phyloP scores from a whole-genome alignment of 306 rosid species.

The Pterocarpus santalinus region DNA sequence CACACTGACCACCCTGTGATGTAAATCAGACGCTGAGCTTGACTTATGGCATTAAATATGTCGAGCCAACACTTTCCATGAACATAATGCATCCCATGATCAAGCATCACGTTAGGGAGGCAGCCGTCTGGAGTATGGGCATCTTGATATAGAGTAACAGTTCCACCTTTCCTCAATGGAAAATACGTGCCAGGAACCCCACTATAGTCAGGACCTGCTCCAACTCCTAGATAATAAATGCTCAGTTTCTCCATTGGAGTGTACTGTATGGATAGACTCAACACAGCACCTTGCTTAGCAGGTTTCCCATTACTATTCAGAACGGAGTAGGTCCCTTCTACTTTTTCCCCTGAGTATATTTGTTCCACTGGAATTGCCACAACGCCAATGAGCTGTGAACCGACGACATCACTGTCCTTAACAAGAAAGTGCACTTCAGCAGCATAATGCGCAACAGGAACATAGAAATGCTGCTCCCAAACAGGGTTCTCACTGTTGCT shows the following conservation, averaged over 20 bases:
- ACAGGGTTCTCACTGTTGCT: constrained; percentile 89
- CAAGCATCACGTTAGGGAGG: constrained; percentile 78
- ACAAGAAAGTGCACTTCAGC: constrained; percentile 89
- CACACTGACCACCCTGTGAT: constrained; percentile 98
- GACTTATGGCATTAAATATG: constrained; percentile 78
- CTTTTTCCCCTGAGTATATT: constrained; percentile 63
- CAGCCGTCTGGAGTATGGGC: constrained; percentile 88
- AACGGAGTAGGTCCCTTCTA: constrained; percentile 83
- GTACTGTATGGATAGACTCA: constrained; percentile 81
- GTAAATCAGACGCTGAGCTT: constrained; percentile 78
- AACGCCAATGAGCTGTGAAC: constrained; percentile 83
- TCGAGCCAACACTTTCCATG: constrained; percentile 93
- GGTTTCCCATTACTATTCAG: constrained; percentile 83
- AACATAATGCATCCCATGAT: constrained; percentile 68
- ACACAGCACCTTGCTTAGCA: constrained; percentile 80
- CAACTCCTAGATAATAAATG: constrained; percentile 81
- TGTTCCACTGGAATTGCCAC: constrained; percentile 89
- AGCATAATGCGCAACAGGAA: constrained; percentile 87
- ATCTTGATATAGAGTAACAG: constrained; percentile 91
- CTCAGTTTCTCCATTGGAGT: constrained; percentile 75
- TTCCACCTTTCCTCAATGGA: constrained; percentile 90
- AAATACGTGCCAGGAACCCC: constrained; percentile 98
- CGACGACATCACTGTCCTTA: constrained; percentile 95
- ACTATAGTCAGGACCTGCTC: constrained; percentile 84
- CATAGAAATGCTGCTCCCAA: constrained; percentile 88